Percentiles rank a stretch among this genome's conserved stretches.
These are phyloP conservation scores for Favolaschia claudopus DNA, from an alignment of 768 basidiomycete species.

Conservation along the genomic window DNA sequence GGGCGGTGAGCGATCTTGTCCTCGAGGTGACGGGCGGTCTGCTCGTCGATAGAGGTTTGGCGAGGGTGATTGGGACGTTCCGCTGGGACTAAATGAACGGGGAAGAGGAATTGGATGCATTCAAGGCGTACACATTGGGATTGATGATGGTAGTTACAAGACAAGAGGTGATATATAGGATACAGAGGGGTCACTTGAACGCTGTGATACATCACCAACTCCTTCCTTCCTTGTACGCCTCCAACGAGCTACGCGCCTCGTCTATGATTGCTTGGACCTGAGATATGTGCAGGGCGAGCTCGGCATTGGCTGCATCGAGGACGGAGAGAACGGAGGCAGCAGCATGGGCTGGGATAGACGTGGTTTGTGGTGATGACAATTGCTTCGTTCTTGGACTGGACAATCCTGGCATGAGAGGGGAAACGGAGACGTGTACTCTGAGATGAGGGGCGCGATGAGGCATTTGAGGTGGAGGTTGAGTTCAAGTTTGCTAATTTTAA, in stretches of 20 bases:
- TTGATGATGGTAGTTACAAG: constrained; percentile 24
- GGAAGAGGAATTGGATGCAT: not conserved
- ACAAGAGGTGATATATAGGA: not conserved
- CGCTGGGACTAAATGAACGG: constrained; percentile 1
- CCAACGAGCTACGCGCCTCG: constrained; percentile 29
- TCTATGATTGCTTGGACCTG: constrained; percentile 32
- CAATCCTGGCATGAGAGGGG: constrained; percentile 35
- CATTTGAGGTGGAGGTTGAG: constrained; percentile 1
- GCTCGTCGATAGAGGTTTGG: constrained; percentile 33
- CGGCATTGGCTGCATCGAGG: constrained; percentile 43
- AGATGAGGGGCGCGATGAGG: constrained; percentile 26
- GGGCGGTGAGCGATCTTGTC: constrained; percentile 60
- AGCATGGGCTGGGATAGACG: constrained; percentile 30
- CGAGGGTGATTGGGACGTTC: constrained; percentile 17
- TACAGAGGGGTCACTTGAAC: constrained; percentile 12
- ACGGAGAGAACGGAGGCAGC: constrained; percentile 41
- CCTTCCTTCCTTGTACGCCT: constrained; percentile 28
- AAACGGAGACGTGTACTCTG: constrained; percentile 36
- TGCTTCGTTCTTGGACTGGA: constrained; percentile 11
- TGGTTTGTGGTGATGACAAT: not conserved
- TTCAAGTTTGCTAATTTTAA: too few species aligned
- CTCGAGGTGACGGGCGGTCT: constrained; percentile 53
- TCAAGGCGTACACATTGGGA: constrained; percentile 16
- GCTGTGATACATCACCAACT: constrained; percentile 8
- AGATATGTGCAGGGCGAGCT: constrained; percentile 34